Conservation (phyloP, 768 basidiomycete species). For the Cystobasidium ongulense region DNA sequence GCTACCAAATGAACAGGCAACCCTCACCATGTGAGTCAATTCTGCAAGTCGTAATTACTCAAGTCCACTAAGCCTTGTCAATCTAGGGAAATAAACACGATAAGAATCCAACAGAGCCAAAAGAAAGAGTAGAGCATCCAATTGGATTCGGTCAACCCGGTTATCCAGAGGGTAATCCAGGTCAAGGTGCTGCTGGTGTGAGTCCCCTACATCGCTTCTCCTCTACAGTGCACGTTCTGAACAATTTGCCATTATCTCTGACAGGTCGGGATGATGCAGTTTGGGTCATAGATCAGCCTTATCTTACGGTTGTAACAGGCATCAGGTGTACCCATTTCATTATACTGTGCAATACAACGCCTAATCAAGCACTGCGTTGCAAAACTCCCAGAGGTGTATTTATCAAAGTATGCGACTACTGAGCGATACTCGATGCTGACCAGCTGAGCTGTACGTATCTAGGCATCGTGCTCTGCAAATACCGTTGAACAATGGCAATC, state of each 20-base stretch:
- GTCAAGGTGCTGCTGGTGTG: constrained; percentile 9
- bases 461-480: too few species aligned
- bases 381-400: too few species aligned
- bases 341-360: too few species aligned
- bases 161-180: neutral
- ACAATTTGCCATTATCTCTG: too few species aligned
- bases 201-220: neutral
- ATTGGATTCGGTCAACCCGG: neutral
- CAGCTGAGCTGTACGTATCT: too few species aligned
- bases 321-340: too few species aligned
- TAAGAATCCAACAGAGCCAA: neutral
- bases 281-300: too few species aligned
- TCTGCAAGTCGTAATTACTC: neutral
- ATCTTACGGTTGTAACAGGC: too few species aligned
- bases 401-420: too few species aligned
- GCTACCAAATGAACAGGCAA: neutral
- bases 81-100: constrained; percentile 20
- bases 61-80: neutral
- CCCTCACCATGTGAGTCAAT: constrained; percentile 6
- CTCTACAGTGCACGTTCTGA: neutral
- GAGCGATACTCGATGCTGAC: too few species aligned
- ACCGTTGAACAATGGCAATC: too few species aligned
- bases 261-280: neutral
- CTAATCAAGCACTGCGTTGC: too few species aligned
- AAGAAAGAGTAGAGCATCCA: constrained; percentile 5